Percentiles rank a stretch among this genome's conserved stretches.
These are phyloP conservation scores for Chenopodium formosanum DNA, from an alignment of 148 eudicot species.

Conservation along the genomic window DNA sequence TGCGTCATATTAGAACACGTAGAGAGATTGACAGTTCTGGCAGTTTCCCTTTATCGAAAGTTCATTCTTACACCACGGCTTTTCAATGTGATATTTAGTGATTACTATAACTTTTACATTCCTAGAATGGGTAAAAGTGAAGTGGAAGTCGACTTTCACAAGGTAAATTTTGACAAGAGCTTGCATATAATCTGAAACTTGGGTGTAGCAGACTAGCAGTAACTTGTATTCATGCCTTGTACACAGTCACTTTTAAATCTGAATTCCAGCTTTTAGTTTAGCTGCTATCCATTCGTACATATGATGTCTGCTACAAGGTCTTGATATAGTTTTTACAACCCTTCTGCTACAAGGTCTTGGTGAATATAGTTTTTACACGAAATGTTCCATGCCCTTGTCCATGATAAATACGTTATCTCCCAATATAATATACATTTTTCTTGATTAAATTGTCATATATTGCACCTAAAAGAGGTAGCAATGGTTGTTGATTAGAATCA, in stretches of 20 bases:
- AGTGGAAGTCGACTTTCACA: slow-evolving; percentile 25
- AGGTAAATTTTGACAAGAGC: slow-evolving; percentile 34
- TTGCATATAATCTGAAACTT: background rate
- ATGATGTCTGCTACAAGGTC: too few species aligned
- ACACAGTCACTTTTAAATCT: background rate
- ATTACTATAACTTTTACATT: slow-evolving; percentile 58
- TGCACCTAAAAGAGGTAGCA: background rate
- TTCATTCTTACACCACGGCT: slow-evolving; percentile 69
- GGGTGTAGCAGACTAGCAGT: too few species aligned
- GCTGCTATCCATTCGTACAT: background rate
- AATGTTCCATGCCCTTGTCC: background rate
- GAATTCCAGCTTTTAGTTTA: background rate
- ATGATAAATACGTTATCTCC: background rate
- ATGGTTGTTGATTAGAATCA: background rate
- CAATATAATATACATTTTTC: background rate
- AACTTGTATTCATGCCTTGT: background rate
- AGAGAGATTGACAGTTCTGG: slow-evolving; percentile 61
- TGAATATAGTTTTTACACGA: background rate
- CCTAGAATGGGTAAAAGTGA: slow-evolving; percentile 60
- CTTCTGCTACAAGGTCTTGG: too few species aligned
- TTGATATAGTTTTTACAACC: background rate
- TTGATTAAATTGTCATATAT: background rate
- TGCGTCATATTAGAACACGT: slow-evolving; percentile 59
- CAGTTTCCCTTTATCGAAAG: slow-evolving; percentile 83
- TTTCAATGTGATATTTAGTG: slow-evolving; percentile 53